These are phyloP conservation scores for Chalciporus chontae DNA, from an alignment of 768 basidiomycete genomes.

Conservation along the genomic window DNA sequence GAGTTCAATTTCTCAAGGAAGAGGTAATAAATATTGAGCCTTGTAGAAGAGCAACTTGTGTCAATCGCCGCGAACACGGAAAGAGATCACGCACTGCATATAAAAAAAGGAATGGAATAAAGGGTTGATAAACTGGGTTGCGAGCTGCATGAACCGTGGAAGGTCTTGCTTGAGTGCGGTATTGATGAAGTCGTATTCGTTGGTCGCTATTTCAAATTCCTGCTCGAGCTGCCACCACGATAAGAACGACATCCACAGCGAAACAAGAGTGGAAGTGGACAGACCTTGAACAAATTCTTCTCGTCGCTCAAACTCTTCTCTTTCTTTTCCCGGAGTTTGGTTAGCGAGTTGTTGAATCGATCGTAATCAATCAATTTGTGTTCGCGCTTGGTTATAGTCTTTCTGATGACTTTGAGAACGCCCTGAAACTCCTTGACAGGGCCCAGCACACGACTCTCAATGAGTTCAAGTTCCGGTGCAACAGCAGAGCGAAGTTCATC, in stretches of 20 bases:
- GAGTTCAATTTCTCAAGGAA: slow-evolving; percentile 91
- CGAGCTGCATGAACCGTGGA: slow-evolving; percentile 86
- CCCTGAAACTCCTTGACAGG: slow-evolving; percentile 89
- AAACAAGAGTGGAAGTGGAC: slow-evolving; percentile 10
- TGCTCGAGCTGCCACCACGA: slow-evolving; percentile 69
- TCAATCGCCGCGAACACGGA: background rate
- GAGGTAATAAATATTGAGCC: slow-evolving; percentile 91
- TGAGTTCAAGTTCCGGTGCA: slow-evolving; percentile 89
- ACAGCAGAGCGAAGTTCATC: slow-evolving; percentile 79
- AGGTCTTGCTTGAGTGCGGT: slow-evolving; percentile 86
- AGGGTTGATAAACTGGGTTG: slow-evolving; percentile 90
- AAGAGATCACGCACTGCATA: slow-evolving; percentile 78
- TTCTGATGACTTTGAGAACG: slow-evolving; percentile 84
- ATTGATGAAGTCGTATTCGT: slow-evolving; percentile 93
- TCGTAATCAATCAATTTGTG: slow-evolving; percentile 98
- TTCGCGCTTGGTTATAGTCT: slow-evolving; percentile 93
- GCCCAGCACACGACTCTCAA: slow-evolving; percentile 78
- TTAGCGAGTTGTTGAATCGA: slow-evolving; percentile 92
- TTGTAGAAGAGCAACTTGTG: slow-evolving; percentile 27
- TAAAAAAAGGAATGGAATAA: slow-evolving; percentile 99
- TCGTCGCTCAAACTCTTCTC: slow-evolving; percentile 95
- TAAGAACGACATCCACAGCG: background rate
- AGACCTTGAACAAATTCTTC: slow-evolving; percentile 93
- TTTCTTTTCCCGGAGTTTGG: slow-evolving; percentile 96
- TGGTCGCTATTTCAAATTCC: slow-evolving; percentile 90